These are phyloP conservation scores for Urochloa ruziziensis DNA, from an alignment of 176 grass and related monocot species.

Conservation along the genomic window DNA sequence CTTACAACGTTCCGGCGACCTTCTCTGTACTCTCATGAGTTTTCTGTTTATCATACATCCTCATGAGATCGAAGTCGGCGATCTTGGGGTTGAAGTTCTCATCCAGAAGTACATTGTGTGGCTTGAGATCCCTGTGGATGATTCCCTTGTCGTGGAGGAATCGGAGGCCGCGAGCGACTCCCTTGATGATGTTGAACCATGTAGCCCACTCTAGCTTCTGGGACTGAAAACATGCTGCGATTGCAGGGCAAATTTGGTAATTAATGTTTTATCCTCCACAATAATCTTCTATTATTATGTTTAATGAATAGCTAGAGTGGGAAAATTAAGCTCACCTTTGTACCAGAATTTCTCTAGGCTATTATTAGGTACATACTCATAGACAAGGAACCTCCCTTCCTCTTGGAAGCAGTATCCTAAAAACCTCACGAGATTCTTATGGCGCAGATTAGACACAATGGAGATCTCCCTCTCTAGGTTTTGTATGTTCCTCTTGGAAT, in stretches of 20 bases:
- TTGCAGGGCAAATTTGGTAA: background rate
- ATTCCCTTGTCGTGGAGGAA: background rate
- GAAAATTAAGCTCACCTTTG: too few species aligned
- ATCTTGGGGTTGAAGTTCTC: background rate
- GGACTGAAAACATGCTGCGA: background rate
- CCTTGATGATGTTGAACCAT: constrained; percentile 12
- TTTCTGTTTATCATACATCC: background rate
- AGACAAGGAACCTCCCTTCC: background rate
- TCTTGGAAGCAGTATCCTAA: background rate
- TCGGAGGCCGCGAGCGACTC: background rate
- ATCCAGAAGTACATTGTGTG: background rate
- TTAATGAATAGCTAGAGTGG: too few species aligned
- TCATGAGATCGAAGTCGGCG: background rate
- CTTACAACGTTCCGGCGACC: background rate
- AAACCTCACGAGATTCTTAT: background rate
- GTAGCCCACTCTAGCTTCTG: background rate
- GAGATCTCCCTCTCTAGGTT: background rate
- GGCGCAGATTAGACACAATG: background rate
- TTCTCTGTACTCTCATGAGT: constrained; percentile 1
- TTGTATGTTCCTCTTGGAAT: background rate
- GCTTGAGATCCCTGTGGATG: constrained; percentile 5
- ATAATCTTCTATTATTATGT: too few species aligned
- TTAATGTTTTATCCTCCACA: too few species aligned
- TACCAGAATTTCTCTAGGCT: background rate
- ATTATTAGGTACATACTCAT: background rate